These are phyloP conservation scores for Cercospora sp. DNA, from an alignment of 2,329 filamentous ascomycete genomes.

Conservation along the genomic window DNA sequence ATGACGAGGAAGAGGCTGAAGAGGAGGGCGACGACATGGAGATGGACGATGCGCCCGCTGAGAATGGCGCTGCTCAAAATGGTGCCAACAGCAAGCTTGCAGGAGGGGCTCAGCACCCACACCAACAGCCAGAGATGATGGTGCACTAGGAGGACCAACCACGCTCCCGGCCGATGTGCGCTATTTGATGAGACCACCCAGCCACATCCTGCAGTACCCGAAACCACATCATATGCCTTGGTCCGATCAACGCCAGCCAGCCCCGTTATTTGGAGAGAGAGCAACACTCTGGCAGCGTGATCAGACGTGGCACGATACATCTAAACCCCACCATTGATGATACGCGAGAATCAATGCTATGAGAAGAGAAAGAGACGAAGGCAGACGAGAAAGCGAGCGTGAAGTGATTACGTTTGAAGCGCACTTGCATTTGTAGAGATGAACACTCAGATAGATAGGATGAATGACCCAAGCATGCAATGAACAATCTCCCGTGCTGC, in stretches of 20 bases:
- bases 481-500: neutral
- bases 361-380: neutral
- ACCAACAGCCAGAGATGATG: conserved; percentile 20
- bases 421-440: neutral
- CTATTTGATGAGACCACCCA: neutral
- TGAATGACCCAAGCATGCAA: neutral
- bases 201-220: neutral
- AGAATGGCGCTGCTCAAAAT: conserved; percentile 16
- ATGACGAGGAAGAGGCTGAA: conserved; percentile 45
- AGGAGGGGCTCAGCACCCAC: conserved; percentile 14
- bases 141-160: conserved; percentile 19
- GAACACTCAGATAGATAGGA: neutral
- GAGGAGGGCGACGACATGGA: conserved; percentile 41
- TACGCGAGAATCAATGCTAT: neutral
- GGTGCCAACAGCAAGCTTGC: neutral
- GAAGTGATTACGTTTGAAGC: neutral
- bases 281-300: neutral
- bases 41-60: conserved; percentile 30
- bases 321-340: neutral
- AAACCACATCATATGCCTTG: neutral
- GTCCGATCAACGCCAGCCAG: neutral
- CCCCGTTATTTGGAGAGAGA: neutral
- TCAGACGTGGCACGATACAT: neutral
- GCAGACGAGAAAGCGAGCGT: neutral
- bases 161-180: neutral